Conservation (phyloP, 176 grass and related monocot species). For the Hyparrhenia diplandra region DNA sequence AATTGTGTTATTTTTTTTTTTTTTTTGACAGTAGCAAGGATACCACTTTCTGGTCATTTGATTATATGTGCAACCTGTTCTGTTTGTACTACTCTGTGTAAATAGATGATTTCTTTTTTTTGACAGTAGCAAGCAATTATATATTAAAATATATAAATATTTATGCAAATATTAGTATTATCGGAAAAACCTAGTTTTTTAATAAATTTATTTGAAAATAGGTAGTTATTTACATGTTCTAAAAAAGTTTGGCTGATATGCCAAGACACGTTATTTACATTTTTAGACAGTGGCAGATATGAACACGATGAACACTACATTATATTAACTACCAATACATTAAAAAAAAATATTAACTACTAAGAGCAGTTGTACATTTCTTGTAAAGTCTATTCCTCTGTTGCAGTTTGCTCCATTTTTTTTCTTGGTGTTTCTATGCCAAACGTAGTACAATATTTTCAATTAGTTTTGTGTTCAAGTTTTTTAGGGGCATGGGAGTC, state of each 20-base stretch:
- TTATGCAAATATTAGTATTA: too few species aligned
- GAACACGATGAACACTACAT: neutral
- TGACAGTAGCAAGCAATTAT: too few species aligned
- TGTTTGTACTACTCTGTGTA: too few species aligned
- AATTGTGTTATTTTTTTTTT: slow-evolving; percentile 24
- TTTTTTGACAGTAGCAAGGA: neutral
- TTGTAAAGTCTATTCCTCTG: neutral
- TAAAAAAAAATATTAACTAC: neutral
- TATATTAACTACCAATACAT: too few species aligned
- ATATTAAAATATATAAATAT: too few species aligned
- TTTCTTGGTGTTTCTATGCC: neutral
- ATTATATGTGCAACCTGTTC: neutral
- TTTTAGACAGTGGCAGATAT: neutral
- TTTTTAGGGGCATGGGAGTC: too few species aligned
- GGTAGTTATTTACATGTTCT: neutral
- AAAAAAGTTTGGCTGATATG: neutral
- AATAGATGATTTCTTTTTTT: too few species aligned
- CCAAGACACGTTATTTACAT: neutral
- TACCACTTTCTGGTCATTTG: neutral
- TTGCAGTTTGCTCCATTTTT: neutral
- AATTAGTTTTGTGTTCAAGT: neutral
- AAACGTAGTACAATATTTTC: neutral
- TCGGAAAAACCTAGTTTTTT: too few species aligned
- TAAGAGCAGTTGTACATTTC: neutral
- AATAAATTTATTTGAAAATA: too few species aligned